Percentiles rank a stretch among this genome's conserved stretches.
Evolutionary conservation across 164 flowering plant species (phyloP).

Genomic region (Kingdonia uniflora): DNA sequence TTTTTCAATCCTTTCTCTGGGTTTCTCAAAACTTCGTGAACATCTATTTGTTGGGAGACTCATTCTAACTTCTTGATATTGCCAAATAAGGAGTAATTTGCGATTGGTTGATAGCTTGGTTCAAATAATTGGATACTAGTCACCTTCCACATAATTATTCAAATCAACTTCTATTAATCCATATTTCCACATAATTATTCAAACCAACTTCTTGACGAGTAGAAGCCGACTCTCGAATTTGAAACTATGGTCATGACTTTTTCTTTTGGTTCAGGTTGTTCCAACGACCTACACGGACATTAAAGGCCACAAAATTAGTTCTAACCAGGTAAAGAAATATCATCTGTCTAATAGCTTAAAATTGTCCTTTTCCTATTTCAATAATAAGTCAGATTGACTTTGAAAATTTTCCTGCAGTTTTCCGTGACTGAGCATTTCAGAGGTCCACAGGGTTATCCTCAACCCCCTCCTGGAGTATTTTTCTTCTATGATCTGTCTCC

Average conservation of each 20-base stretch:
- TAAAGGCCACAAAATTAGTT: conserved; percentile 47
- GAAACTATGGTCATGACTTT: background rate
- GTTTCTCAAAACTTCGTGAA: too few species aligned
- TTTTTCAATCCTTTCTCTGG: too few species aligned
- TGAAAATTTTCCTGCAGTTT: conserved; percentile 29
- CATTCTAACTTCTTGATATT: too few species aligned
- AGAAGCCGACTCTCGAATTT: too few species aligned
- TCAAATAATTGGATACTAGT: too few species aligned
- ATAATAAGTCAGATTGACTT: background rate
- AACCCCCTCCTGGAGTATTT: conserved; percentile 54
- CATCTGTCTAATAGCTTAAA: background rate
- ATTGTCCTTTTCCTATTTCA: background rate
- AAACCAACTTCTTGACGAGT: too few species aligned
- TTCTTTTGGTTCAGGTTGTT: conserved; percentile 51
- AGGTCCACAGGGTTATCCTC: conserved; percentile 28
- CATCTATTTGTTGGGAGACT: too few species aligned
- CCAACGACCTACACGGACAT: conserved; percentile 75
- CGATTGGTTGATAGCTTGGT: too few species aligned
- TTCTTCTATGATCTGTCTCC: conserved; percentile 73
- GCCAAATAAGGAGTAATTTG: too few species aligned
- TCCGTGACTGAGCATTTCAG: conserved; percentile 76
- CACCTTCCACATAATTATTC: too few species aligned
- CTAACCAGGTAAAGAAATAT: conserved; percentile 48
- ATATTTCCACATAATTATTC: too few species aligned
- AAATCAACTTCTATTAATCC: too few species aligned